phyloP scores from a whole-genome alignment of 345 rosid genomes.

The Citrus trifoliata region DNA sequence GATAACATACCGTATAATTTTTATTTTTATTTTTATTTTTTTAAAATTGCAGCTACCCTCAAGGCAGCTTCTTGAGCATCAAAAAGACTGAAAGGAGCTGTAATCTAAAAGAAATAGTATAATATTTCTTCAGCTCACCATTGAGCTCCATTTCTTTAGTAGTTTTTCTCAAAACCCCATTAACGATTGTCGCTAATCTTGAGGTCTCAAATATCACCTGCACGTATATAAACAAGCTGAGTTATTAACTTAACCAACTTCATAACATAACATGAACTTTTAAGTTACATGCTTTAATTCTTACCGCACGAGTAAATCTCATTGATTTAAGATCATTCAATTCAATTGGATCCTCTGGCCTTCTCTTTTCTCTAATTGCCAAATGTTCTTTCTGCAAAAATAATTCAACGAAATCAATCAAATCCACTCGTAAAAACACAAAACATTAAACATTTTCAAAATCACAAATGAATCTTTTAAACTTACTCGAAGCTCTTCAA shows the following conservation, averaged over 20 bases:
- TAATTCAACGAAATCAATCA: slow-evolving; percentile 7
- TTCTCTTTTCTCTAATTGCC: slow-evolving; percentile 57
- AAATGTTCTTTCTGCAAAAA: slow-evolving; percentile 68
- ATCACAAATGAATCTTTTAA: neutral
- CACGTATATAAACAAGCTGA: slow-evolving; percentile 4
- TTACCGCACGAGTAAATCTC: slow-evolving; percentile 88
- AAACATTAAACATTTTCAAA: neutral
- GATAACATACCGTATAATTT: neutral
- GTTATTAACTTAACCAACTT: neutral
- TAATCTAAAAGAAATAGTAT: neutral
- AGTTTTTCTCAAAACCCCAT: slow-evolving; percentile 80
- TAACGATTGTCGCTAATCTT: slow-evolving; percentile 79
- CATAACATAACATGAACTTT: too few species aligned
- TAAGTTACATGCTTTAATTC: slow-evolving; percentile 9
- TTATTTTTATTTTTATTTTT: neutral
- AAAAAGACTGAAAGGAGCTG: slow-evolving; percentile 14
- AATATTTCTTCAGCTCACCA: slow-evolving; percentile 34
- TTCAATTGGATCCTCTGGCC: slow-evolving; percentile 61
- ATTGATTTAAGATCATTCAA: slow-evolving; percentile 69
- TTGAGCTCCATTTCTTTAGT: slow-evolving; percentile 73
- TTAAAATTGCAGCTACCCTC: neutral
- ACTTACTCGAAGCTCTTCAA: slow-evolving; percentile 70
- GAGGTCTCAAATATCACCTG: slow-evolving; percentile 79
- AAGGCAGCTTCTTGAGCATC: slow-evolving; percentile 34
- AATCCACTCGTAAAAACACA: neutral